Conservation (phyloP, 2,329 filamentous ascomycete genomes). For the Aspergillus calidoustus region DNA sequence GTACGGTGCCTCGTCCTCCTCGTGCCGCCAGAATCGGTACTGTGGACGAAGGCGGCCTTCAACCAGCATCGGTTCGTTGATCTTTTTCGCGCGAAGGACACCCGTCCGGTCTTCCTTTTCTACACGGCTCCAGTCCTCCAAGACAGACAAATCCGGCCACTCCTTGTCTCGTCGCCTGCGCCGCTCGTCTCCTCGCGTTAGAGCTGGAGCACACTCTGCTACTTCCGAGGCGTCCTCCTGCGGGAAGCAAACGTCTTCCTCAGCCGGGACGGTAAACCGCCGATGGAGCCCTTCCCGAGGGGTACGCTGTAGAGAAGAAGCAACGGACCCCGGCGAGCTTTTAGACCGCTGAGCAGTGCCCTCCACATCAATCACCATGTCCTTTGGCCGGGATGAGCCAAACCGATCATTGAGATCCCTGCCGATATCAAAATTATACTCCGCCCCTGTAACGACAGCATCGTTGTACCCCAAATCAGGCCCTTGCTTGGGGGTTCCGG, state of each 20-base stretch:
- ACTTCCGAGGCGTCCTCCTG: conserved; percentile 78
- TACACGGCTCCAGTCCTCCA: conserved; percentile 88
- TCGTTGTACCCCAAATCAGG: conserved; percentile 60
- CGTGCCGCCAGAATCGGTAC: conserved; percentile 79
- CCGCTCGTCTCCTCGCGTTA: conserved; percentile 51
- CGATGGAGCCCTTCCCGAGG: conserved; percentile 45
- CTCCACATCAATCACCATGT: conserved; percentile 53
- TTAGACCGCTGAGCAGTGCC: conserved; percentile 27
- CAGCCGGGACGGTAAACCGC: conserved; percentile 67
- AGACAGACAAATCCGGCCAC: conserved; percentile 82
- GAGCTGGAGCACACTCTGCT: conserved; percentile 65
- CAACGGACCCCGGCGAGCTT: conserved; percentile 40
- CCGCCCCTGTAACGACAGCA: conserved; percentile 50
- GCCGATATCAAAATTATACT: conserved; percentile 46
- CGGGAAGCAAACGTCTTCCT: conserved; percentile 93
- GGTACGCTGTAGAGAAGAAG: conserved; percentile 44
- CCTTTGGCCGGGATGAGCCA: conserved; percentile 37
- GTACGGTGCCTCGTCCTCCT: conserved; percentile 88
- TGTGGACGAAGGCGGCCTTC: conserved; percentile 85
- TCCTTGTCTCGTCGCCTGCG: conserved; percentile 68
- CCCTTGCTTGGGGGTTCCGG: conserved; percentile 60
- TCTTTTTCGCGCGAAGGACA: conserved; percentile 82
- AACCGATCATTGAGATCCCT: conserved; percentile 43
- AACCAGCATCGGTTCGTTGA: conserved; percentile 90
- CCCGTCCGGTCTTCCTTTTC: conserved; percentile 89